Percentiles rank a stretch among this genome's conserved stretches.
Evolutionary conservation across 106 monocot species (phyloP).

Genomic region (Vanilla planifolia): DNA sequence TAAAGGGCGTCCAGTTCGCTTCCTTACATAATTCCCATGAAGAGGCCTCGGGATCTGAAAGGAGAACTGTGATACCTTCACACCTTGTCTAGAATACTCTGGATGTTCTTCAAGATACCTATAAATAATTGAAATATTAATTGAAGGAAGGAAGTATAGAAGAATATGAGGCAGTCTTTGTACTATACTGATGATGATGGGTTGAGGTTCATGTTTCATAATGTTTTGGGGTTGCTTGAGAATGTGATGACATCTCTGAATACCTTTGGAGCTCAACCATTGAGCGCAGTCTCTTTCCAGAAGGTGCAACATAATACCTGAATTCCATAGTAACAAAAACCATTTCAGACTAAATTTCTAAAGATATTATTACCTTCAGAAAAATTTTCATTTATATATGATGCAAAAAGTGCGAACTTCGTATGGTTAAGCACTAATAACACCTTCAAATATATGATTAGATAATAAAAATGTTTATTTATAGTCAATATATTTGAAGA

Average conservation of each 20-base stretch:
- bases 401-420: no score
- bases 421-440: no score
- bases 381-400: neutral
- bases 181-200: neutral
- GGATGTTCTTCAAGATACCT: constrained; percentile 64
- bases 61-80: constrained; percentile 52
- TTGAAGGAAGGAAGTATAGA: neutral
- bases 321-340: constrained; percentile 6
- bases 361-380: neutral
- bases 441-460: no score
- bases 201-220: neutral
- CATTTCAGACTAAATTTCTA: neutral
- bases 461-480: no score
- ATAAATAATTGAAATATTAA: constrained; percentile 3
- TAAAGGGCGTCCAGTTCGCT: constrained; percentile 11
- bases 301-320: constrained; percentile 72
- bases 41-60: constrained; percentile 70
- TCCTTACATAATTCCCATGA: constrained; percentile 72
- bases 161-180: neutral
- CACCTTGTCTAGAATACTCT: constrained; percentile 35
- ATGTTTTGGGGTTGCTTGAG: neutral
- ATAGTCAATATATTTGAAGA: no score
- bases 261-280: constrained; percentile 73
- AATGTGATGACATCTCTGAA: neutral
- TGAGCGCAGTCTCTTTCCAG: constrained; percentile 74